phyloP scores from a whole-genome alignment of 345 rosid genomes.

The Linum tenue region DNA sequence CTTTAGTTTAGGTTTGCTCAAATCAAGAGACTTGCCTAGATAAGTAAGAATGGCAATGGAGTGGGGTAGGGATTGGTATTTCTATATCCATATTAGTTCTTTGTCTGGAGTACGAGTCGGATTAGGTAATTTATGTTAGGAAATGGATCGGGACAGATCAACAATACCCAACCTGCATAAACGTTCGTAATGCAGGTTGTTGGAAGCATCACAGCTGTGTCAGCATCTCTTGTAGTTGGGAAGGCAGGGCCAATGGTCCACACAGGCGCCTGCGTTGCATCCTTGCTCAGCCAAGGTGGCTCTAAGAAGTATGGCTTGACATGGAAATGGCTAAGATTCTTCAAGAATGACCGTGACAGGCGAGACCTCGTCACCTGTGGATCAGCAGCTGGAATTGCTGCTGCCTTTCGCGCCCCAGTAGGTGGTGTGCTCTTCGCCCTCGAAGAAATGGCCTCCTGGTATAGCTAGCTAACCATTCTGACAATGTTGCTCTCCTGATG shows the following conservation, averaged over 20 bases:
- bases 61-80: too few species aligned
- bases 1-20: too few species aligned
- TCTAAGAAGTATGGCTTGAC: constrained; percentile 68
- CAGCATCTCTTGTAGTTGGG: constrained; percentile 81
- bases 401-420: constrained; percentile 85
- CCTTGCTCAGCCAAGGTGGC: constrained; percentile 83
- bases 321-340: constrained; percentile 72
- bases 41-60: neutral
- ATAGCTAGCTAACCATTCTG: neutral
- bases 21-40: neutral
- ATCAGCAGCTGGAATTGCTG: constrained; percentile 93
- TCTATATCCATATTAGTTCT: too few species aligned
- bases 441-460: constrained; percentile 98
- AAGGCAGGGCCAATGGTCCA: constrained; percentile 98
- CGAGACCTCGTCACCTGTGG: constrained; percentile 94
- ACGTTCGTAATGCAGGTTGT: constrained; percentile 35
- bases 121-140: too few species aligned
- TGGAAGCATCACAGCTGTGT: constrained; percentile 81
- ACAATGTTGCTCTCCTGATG: constrained; percentile 1
- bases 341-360: constrained; percentile 78
- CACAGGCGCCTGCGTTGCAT: constrained; percentile 88
- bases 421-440: constrained; percentile 87
- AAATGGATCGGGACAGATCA: too few species aligned
- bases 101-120: too few species aligned
- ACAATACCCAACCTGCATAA: too few species aligned